Base-by-base conservation (phyloP, 2,329 filamentous ascomycete genomes). In the Dactylonectria macrodidyma region DNA sequence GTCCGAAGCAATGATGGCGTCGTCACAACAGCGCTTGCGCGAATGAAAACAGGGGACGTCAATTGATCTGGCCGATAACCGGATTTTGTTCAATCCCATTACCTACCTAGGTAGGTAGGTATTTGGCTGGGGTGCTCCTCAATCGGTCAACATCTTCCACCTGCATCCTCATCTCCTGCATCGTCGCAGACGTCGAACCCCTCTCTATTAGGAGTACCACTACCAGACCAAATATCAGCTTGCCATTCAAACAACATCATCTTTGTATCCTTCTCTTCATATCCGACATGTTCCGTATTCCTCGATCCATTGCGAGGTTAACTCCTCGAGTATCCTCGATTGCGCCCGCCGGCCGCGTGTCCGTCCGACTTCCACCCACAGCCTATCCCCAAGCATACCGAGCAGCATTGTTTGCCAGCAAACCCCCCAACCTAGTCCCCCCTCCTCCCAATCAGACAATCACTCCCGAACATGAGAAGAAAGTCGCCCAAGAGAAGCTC, bases 381-480 rank as follows among this genome's bases (percentile, higher is more conserved):
- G 65, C 59, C 54, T 46, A 69, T n/a, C 48, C 62, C n/a, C 67
- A 68, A 68, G 12, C 62, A 67, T 33, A 19, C 59, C 59, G 73
- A 24, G 33, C 72, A 14, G 69, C 71, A 8, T 67, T 68, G 41
- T 78, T 74, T 66, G 76, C 73, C 10, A 76, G 69, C 66, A 77
- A 75, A 51, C 73, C 72, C 10, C 70, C 71, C 63, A 62, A 68
- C 26, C 67, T 73, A 9, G 26, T 30, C 26, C 26, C 26, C 26
- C 73, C 73, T n/a, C 74, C 77, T 33, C 73, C 75, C 1, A 73
- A 71, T 16, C 62, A 64, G 14, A 68, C 74, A 5, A 87, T 88
- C 61, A 86, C 93, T 71, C 81, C 78, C 48, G 84, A 91, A 71
- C 81, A 82, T 34, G 91, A 93, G 78, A 84, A 85, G 54, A 82